Evolutionary conservation across 768 basidiomycete species (phyloP), one percentile per base, ranked within the genome.

Genomic region (Boletus subcaerulescens): DNA sequence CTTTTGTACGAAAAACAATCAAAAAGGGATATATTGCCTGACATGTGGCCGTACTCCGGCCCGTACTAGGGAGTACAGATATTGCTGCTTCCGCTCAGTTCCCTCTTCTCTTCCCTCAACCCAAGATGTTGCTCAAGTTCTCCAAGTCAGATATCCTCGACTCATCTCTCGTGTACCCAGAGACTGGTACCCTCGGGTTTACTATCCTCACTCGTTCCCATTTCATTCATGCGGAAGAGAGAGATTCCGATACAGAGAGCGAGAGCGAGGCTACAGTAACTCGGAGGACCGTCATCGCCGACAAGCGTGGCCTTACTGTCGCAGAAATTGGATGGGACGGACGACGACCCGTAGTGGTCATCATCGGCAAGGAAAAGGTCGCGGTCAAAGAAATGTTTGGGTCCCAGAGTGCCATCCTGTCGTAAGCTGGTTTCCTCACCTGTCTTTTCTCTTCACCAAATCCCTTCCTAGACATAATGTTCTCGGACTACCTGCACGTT

Each of bases 401-500:
- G 11, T 74, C 80, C 13, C 75, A 78, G 17, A 80, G 76, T 20
- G 76, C 80, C 22, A 78, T 78, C 48, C 78, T 84, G 57, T 76
- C 81, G 84, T 84, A 59, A 46, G 80, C 9, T 53, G 24, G n/a
- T 20, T 24, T 44, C 45, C 13, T 41, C 26, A 29, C 22, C 45
- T n/a, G 31, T 32, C 45, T 24, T 35, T 35, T 35, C 50, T 14
- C 32, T 36, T 60, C 9, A 24, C 55, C 13, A n/a, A 40, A 49
- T 10, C 17, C 1, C 11, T 32, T 29, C 29, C 33, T 48, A 85
- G 83, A 65, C 78, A 77, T n/a, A 83, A 84, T 60, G 70, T 80
- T 29, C 77, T 85, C n/a, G 76, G 76, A 20, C 74, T 85, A 45
- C 82, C 82, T 18, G 82, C 82, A 9, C 79, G 83, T n/a, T 85